Percentiles rank a stretch among this genome's conserved stretches.
These are phyloP conservation scores for Verticillium alfalfae DNA, from an alignment of 2,329 filamentous ascomycete species.

Conservation along the genomic window DNA sequence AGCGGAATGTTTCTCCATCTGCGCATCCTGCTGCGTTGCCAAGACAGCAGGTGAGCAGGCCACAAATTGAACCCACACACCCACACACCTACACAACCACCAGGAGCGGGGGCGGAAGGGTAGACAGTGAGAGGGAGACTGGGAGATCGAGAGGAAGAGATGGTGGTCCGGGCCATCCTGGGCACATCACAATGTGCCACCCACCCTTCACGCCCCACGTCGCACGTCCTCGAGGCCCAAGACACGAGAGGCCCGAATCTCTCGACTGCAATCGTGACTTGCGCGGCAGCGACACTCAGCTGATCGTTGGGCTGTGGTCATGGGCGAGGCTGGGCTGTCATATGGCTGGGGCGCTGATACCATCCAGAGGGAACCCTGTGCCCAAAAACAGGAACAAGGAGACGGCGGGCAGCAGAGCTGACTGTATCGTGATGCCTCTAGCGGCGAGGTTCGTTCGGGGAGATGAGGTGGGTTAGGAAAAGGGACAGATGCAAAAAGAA, in stretches of 20 bases:
- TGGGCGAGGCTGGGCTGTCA: neutral
- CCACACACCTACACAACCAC: no score
- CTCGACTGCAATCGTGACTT: neutral
- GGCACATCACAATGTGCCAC: neutral
- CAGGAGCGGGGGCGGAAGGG: no score
- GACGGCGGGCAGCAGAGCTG: neutral
- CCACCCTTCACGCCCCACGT: neutral
- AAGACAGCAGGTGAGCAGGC: neutral
- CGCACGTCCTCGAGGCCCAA: neutral
- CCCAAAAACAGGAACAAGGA: neutral
- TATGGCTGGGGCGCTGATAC: neutral
- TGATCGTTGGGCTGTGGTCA: neutral
- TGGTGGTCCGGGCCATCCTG: neutral
- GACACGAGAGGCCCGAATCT: neutral
- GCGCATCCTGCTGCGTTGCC: neutral
- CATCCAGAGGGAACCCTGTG: neutral
- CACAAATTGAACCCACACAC: neutral
- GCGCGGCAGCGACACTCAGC: neutral
- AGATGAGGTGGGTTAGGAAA: neutral
- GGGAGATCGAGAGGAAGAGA: no score
- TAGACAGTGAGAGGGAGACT: no score
- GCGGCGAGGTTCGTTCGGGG: neutral
- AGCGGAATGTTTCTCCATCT: neutral
- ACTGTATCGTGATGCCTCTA: neutral
- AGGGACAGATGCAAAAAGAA: neutral